Percentiles rank a stretch among this genome's conserved stretches.
These are phyloP conservation scores for Conringia planisiliqua DNA, from an alignment of 345 rosid genomes.

Conservation along the genomic window DNA sequence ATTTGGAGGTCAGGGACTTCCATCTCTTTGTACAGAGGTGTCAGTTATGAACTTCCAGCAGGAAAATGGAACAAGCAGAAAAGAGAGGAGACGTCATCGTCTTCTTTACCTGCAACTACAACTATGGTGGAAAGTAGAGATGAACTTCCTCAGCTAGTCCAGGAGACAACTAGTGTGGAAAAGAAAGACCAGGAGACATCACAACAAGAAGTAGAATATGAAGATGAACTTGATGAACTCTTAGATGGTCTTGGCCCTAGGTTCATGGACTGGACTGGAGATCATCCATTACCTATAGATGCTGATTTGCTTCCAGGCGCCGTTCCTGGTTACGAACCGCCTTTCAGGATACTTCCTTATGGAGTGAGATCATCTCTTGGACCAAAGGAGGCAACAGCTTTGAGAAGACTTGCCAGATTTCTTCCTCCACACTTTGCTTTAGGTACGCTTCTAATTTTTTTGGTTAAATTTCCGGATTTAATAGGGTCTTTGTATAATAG, in stretches of 20 bases:
- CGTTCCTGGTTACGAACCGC: constrained; percentile 71
- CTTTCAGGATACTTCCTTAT: constrained; percentile 89
- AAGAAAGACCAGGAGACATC: constrained; percentile 29
- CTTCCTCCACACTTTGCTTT: constrained; percentile 93
- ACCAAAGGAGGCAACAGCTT: constrained; percentile 64
- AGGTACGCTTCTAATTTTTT: constrained; percentile 44
- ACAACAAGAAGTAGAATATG: constrained; percentile 48
- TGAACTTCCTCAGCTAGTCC: constrained; percentile 31
- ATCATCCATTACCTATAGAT: constrained; percentile 77
- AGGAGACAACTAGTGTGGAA: constrained; percentile 28
- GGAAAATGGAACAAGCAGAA: constrained; percentile 49
- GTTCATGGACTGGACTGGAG: constrained; percentile 78
- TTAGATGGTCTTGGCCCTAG: constrained; percentile 79
- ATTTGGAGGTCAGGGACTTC: constrained; percentile 95
- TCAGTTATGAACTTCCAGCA: constrained; percentile 69
- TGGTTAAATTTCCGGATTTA: too few relatives aligned
- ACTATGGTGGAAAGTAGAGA: constrained; percentile 17
- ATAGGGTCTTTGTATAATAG: constrained; percentile 5
- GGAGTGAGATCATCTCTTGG: constrained; percentile 68
- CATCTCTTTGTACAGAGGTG: constrained; percentile 79
- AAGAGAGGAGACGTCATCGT: constrained; percentile 39
- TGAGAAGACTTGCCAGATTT: constrained; percentile 74
- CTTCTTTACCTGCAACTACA: constrained; percentile 32
- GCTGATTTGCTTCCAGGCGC: constrained; percentile 84
- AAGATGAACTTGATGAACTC: constrained; percentile 66